Percentiles rank a stretch among this genome's conserved stretches.
Conservation (phyloP, 169 alveolate species). For the Perkinsus marinus region DNA sequence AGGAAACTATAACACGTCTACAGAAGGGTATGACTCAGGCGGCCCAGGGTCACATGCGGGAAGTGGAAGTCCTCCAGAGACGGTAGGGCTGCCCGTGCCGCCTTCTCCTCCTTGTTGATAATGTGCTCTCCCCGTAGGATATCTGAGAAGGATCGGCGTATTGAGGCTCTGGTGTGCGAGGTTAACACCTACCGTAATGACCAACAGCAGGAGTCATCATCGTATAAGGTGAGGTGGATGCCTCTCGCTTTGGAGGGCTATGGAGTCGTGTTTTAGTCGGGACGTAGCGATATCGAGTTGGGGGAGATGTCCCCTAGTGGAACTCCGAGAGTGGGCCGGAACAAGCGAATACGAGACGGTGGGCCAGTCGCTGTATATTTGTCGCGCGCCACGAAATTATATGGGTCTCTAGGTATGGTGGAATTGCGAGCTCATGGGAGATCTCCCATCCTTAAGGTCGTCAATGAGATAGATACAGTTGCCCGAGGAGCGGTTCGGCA, state of each 20-base stretch:
- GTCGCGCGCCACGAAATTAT: not conserved
- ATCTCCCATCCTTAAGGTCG: not conserved
- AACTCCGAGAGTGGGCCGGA: not conserved
- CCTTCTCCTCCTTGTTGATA: too few species aligned
- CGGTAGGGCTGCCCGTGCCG: not conserved
- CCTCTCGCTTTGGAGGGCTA: not conserved
- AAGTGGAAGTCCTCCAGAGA: not conserved
- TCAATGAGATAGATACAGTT: not conserved
- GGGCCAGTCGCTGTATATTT: too few species aligned
- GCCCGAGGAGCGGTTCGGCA: not conserved
- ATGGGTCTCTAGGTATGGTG: not conserved
- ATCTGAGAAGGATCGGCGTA: not conserved
- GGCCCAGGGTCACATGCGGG: not conserved
- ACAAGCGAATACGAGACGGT: not conserved
- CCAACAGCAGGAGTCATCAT: not conserved
- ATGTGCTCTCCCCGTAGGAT: not conserved
- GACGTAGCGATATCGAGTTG: not conserved
- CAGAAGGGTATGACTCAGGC: not conserved
- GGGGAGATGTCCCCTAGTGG: not conserved
- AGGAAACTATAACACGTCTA: not conserved
- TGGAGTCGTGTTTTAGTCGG: not conserved
- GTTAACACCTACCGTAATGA: not conserved
- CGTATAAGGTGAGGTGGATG: not conserved
- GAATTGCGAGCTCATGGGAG: not conserved
- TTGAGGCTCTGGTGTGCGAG: not conserved